Evolutionary conservation across 2,329 filamentous ascomycete species (phyloP), one percentile per base, ranked within the genome.

Genomic region (Pleomassaria siparia): DNA sequence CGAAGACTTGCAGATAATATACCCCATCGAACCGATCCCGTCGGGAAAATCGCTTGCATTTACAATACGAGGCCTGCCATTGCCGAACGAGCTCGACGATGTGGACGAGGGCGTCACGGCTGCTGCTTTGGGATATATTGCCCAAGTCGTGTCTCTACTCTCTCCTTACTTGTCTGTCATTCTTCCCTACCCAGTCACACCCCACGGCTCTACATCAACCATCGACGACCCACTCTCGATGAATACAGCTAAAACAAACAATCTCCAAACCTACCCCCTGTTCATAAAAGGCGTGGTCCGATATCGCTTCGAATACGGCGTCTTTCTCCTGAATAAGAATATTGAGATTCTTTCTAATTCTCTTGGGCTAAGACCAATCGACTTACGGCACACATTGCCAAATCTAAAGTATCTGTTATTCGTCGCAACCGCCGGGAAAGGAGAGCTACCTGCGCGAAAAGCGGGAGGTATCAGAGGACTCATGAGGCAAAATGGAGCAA

Each of bases 321-420:
- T 96, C 66, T 99, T 97, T 62, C 76, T 97, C n/a, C 80, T 99
- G 12, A 97, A 97, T 74, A 96, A 97, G 72, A 78, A 97, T 64
- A 91, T 99, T 46, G 91, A 97, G 58, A 77, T 85, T 40, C 66
- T 87, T 10, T 72, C 72, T 16, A 80, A 78, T 50, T 73, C 76
- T 1, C 85, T 91, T 55, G 87, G 87, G 0, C 75, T 96, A 11
- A 85, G 86, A 39, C 85, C 95, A 1, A 80, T 96, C 53, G 94
- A 99, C 63, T 90, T 96, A 15, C 82, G 94, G 4, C 90, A 97
- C 58, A 95, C 92, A 0, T 74, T 97, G 6, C 91, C 92, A 1
- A 99, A 99, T 64, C 76, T 99, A 9, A 95, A 96, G 68, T 96
- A 96, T 60, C 75, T 97, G 13, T 76, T 97, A 2, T 96, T 95